A percentile compares a stretch with the other conserved stretches of the same genome.
Evolutionary conservation across 345 rosid genomes (phyloP).

Genomic region (Tarenaya hassleriana): DNA sequence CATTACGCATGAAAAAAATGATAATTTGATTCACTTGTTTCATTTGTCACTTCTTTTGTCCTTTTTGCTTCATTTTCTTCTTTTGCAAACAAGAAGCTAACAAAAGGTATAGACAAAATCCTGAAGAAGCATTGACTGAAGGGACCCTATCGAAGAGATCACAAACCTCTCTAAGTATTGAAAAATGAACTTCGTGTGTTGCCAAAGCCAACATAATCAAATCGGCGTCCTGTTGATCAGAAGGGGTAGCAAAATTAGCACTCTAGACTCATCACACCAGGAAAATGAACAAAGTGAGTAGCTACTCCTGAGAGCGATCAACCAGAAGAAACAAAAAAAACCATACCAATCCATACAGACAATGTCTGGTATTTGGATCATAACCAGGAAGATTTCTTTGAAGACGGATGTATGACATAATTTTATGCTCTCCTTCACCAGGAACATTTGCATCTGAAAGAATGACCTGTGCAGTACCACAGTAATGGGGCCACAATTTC

Average conservation of each 20-base stretch:
- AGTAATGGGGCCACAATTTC: slow-evolving; percentile 51
- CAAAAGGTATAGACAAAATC: background rate
- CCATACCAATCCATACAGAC: slow-evolving; percentile 92
- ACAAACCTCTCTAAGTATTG: slow-evolving; percentile 90
- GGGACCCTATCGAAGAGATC: background rate
- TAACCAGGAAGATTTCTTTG: slow-evolving; percentile 83
- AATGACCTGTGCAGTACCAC: slow-evolving; percentile 98
- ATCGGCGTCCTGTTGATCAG: slow-evolving; percentile 76
- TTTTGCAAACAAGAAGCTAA: too few relatives aligned
- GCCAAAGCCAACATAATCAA: slow-evolving; percentile 94
- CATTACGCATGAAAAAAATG: slow-evolving; percentile 1
- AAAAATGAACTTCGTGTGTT: slow-evolving; percentile 96
- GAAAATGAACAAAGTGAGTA: slow-evolving; percentile 1
- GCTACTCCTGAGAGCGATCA: background rate
- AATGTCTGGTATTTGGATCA: slow-evolving; percentile 84
- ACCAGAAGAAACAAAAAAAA: too few relatives aligned
- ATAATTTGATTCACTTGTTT: background rate
- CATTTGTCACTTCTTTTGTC: background rate
- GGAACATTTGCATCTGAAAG: slow-evolving; percentile 95
- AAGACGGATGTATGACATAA: slow-evolving; percentile 86
- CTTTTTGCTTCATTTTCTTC: background rate
- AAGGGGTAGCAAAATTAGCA: slow-evolving; percentile 19
- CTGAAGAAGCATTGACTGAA: background rate
- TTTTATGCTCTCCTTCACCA: slow-evolving; percentile 99
- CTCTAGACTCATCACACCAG: slow-evolving; percentile 5